Conservation (phyloP, 176 grass and related monocot genomes). For the Triticum monococcum region DNA sequence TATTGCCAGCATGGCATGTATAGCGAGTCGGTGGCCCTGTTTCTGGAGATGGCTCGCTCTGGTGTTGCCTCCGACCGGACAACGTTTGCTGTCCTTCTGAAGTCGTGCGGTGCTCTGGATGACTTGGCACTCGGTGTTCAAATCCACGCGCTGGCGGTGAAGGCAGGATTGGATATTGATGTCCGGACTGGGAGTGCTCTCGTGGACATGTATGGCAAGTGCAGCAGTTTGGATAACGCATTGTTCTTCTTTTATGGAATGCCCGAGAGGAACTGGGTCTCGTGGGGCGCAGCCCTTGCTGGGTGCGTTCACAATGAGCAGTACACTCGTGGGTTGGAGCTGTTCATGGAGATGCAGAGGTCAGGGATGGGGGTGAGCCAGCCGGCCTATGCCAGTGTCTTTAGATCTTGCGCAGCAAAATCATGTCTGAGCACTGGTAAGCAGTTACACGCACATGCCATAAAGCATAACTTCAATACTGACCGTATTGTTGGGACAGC, state of each 20-base stretch:
- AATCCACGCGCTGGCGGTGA: constrained; percentile 47
- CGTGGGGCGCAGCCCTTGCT: constrained; percentile 61
- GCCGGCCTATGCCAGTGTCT: constrained; percentile 76
- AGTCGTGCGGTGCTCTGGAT: constrained; percentile 50
- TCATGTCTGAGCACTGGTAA: constrained; percentile 38
- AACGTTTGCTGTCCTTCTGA: constrained; percentile 63
- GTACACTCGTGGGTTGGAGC: constrained; percentile 40
- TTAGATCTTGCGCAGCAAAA: constrained; percentile 63
- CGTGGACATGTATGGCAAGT: constrained; percentile 88
- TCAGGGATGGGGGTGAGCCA: constrained; percentile 58
- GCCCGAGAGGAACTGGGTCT: constrained; percentile 75
- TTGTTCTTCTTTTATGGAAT: constrained; percentile 62
- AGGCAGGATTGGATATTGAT: constrained; percentile 58
- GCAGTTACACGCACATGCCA: constrained; percentile 76
- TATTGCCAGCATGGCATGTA: constrained; percentile 42
- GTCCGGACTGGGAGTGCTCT: constrained; percentile 55
- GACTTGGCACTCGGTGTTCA: constrained; percentile 53
- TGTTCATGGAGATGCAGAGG: constrained; percentile 81
- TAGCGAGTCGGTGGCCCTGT: constrained; percentile 40
- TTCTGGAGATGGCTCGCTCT: constrained; percentile 46
- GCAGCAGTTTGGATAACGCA: constrained; percentile 53
- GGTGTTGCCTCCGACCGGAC: constrained; percentile 41
- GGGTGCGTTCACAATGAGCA: constrained; percentile 66
- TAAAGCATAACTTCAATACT: constrained; percentile 65
- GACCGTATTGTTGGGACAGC: constrained; percentile 78